These are phyloP conservation scores for Lunasporangiospora selenospora DNA, from an alignment of 192 early-diverging fungal genomes.

Conservation along the genomic window DNA sequence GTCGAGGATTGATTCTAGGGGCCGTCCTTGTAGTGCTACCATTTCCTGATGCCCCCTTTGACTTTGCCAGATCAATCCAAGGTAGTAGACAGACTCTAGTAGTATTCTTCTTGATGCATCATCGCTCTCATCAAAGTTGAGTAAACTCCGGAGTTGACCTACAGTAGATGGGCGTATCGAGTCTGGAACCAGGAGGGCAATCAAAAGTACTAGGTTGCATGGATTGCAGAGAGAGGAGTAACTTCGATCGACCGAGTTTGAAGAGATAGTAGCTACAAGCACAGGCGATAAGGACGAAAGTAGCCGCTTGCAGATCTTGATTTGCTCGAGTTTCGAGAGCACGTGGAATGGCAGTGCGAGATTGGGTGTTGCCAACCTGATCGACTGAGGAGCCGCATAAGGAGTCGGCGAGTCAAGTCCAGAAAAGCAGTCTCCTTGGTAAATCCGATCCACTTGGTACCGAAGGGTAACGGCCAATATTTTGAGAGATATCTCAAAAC, in stretches of 20 bases:
- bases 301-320: constrained; percentile 27
- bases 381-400: neutral
- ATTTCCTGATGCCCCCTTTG: neutral
- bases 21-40: neutral
- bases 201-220: constrained; percentile 20
- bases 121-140: constrained; percentile 24
- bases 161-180: constrained; percentile 16
- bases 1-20: constrained; percentile 12
- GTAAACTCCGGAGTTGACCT: constrained; percentile 20
- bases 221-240: constrained; percentile 36
- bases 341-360: neutral
- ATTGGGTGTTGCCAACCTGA: neutral
- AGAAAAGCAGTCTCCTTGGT: neutral
- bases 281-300: no score
- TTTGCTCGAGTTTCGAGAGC: neutral
- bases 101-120: constrained; percentile 12
- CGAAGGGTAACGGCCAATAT: constrained; percentile 16
- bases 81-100: constrained; percentile 20
- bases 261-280: constrained; percentile 4
- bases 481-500: constrained; percentile 41
- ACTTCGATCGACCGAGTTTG: neutral
- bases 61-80: constrained; percentile 22
- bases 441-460: constrained; percentile 5
- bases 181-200: constrained; percentile 26
- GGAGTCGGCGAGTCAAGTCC: neutral